phyloP scores from a whole-genome alignment of 2,329 filamentous ascomycete genomes.

The Verticillium nonalfalfae region DNA sequence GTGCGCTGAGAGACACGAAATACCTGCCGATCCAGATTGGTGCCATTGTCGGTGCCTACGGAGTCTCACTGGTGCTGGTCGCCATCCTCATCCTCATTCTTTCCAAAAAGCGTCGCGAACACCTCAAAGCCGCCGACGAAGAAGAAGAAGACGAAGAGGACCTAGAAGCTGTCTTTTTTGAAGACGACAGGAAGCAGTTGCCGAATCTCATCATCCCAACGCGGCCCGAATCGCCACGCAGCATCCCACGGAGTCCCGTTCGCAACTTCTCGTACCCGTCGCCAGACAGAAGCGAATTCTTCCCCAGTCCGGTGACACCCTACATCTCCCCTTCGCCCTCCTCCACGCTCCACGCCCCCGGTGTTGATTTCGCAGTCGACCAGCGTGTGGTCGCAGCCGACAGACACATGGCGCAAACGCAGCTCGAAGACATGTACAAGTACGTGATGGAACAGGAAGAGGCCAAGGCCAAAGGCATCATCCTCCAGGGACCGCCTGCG shows the following conservation, averaged over 20 bases:
- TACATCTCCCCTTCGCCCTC: conserved; percentile 41
- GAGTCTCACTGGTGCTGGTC: conserved; percentile 68
- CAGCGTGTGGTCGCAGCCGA: conserved; percentile 69
- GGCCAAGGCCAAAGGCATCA: conserved; percentile 51
- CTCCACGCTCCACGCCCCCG: conserved; percentile 42
- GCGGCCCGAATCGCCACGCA: conserved; percentile 13
- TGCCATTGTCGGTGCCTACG: conserved; percentile 78
- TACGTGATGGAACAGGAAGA: conserved; percentile 87
- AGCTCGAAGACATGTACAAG: conserved; percentile 86
- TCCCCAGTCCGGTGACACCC: conserved; percentile 19
- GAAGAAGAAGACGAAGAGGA: conserved; percentile 33
- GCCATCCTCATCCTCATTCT: conserved; percentile 59
- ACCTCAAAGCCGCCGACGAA: conserved; percentile 45
- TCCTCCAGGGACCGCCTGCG: conserved; percentile 29
- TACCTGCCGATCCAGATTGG: conserved; percentile 77
- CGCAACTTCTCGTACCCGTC: conserved; percentile 47
- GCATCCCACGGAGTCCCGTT: conserved; percentile 17
- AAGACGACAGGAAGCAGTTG: conserved; percentile 17
- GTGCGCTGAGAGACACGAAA: conserved; percentile 47
- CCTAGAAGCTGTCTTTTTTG: conserved; percentile 44
- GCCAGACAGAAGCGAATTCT: conserved; percentile 21
- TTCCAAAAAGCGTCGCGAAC: conserved; percentile 46
- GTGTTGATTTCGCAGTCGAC: conserved; percentile 68
- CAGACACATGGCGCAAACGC: conserved; percentile 66
- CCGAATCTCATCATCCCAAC: conserved; percentile 14